Conservation (phyloP, 108 stramenopile species). For the Thalassiosira profunda region DNA sequence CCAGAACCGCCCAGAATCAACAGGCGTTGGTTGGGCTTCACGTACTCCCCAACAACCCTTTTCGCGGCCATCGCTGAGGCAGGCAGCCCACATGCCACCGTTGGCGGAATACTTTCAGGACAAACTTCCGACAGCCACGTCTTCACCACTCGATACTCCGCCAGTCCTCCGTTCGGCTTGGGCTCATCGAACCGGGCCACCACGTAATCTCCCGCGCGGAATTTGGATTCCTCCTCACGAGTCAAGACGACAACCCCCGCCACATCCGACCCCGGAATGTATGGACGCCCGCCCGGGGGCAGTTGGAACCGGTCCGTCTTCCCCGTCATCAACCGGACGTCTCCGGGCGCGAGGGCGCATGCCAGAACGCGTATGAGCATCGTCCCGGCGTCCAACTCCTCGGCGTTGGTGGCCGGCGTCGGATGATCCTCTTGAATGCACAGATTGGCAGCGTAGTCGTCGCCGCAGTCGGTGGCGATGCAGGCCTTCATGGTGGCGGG, state of each 20-base stretch:
- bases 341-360: slow-evolving; percentile 57
- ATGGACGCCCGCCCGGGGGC: slow-evolving; percentile 36
- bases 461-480: too few relatives aligned
- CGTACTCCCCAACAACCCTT: slow-evolving; percentile 18
- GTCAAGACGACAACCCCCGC: slow-evolving; percentile 56
- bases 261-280: slow-evolving; percentile 62
- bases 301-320: slow-evolving; percentile 38
- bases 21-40: slow-evolving; percentile 46
- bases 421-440: too few relatives aligned
- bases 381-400: too few relatives aligned
- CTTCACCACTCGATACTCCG: slow-evolving; percentile 48
- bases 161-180: slow-evolving; percentile 50
- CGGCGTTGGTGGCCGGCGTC: too few relatives aligned
- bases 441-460: too few relatives aligned
- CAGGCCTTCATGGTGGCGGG: too few relatives aligned
- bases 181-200: slow-evolving; percentile 45
- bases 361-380: slow-evolving; percentile 50
- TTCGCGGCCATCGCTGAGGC: slow-evolving; percentile 34
- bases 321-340: slow-evolving; percentile 49
- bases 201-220: slow-evolving; percentile 45
- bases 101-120: slow-evolving; percentile 17
- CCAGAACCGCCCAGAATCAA: slow-evolving; percentile 64
- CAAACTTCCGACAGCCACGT: slow-evolving; percentile 24
- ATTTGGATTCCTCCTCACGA: slow-evolving; percentile 30
- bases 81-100: slow-evolving; percentile 19